These are phyloP conservation scores for Dendrobium chrysotoxum DNA, from an alignment of 106 monocot genomes.

Conservation along the genomic window DNA sequence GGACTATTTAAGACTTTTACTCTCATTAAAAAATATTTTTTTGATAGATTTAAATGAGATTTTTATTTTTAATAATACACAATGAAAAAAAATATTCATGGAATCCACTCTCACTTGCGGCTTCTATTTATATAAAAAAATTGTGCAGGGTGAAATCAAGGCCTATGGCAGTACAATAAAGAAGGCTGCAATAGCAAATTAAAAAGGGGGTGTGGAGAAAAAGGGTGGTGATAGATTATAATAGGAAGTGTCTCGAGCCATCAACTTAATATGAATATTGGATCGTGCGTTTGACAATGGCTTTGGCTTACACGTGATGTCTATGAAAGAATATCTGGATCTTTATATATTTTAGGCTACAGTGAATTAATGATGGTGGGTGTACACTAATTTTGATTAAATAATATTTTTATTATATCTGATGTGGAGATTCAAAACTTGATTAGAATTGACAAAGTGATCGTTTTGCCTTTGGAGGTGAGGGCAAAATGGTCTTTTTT, in stretches of 20 bases:
- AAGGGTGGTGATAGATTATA: no score
- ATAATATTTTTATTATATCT: no score
- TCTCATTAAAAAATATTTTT: no score
- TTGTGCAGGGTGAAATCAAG: neutral
- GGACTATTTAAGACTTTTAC: no score
- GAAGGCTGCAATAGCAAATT: neutral
- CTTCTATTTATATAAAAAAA: neutral
- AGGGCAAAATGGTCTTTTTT: no score
- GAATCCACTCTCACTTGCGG: no score
- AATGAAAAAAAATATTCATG: no score
- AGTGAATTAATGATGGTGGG: neutral
- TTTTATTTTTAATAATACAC: no score
- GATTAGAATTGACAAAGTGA: no score
- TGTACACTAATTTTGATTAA: neutral
- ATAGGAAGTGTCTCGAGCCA: constrained; percentile 3
- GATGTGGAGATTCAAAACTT: no score
- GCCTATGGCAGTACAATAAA: neutral
- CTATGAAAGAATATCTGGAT: neutral
- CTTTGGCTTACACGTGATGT: neutral
- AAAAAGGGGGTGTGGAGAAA: neutral
- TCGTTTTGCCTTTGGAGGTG: no score
- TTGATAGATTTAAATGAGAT: no score
- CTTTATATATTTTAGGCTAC: neutral
- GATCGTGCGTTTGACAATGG: neutral
- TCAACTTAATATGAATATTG: neutral